Evolutionary conservation across 768 basidiomycete species (phyloP).

Genomic region (Lactarius hengduanensis): DNA sequence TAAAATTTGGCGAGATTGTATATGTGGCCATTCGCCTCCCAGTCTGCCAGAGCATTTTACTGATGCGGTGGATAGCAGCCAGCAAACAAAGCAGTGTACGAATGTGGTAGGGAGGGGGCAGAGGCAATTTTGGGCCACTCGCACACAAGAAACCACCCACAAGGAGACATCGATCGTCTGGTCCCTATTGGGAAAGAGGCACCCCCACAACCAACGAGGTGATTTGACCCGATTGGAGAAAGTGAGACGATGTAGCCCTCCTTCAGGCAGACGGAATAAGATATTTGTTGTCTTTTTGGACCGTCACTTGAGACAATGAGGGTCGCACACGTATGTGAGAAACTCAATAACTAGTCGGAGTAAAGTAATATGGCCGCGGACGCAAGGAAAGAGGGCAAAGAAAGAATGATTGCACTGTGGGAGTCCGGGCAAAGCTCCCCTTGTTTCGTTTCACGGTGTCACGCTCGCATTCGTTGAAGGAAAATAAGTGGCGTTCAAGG

Average conservation of each 20-base stretch:
- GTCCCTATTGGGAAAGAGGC: constrained; percentile 59
- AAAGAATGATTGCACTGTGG: no score
- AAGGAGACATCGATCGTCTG: constrained; percentile 49
- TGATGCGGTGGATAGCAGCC: constrained; percentile 10
- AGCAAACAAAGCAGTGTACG: constrained; percentile 29
- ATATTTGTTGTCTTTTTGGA: no score
- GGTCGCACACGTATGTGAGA: neutral
- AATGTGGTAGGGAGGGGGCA: constrained; percentile 37
- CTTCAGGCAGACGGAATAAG: no score
- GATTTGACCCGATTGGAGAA: constrained; percentile 47
- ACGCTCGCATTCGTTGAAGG: neutral
- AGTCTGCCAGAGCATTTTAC: constrained; percentile 44
- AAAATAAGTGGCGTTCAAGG: no score
- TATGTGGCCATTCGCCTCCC: constrained; percentile 37
- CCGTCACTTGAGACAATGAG: no score
- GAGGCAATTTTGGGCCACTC: constrained; percentile 49
- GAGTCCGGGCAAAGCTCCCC: no score
- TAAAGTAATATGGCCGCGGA: neutral
- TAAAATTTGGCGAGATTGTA: constrained; percentile 53
- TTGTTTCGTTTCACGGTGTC: no score
- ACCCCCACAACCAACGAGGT: constrained; percentile 48
- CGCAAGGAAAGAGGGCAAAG: neutral
- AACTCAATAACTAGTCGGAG: neutral
- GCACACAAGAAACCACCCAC: constrained; percentile 32
- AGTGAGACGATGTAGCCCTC: no score